Evolutionary conservation across 192 early-diverging fungal genomes (phyloP).

Genomic region (Gigaspora rosea): DNA sequence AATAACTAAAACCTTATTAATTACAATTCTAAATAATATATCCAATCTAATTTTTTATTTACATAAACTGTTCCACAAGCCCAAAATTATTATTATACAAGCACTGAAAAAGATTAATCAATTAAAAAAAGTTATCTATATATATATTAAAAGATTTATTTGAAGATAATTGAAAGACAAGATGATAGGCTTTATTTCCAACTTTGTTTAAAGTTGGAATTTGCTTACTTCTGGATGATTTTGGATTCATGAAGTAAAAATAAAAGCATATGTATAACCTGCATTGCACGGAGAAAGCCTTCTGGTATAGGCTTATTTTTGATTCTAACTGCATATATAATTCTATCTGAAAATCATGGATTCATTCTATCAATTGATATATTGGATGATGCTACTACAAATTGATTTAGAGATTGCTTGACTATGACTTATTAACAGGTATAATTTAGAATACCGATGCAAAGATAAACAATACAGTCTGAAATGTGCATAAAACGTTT

Average conservation of each 20-base stretch:
- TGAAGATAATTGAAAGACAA: conserved; percentile 16
- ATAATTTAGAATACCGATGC: conserved; percentile 27
- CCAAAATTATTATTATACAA: conserved; percentile 22
- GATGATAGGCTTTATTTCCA: conserved; percentile 11
- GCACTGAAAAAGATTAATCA: conserved; percentile 32
- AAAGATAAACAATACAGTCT: background rate
- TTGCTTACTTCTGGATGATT: no score
- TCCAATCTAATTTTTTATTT: no score
- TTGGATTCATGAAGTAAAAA: background rate
- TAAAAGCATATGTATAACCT: conserved; percentile 22
- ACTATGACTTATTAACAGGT: conserved; percentile 31
- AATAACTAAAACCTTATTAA: no score
- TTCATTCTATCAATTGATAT: conserved; percentile 40
- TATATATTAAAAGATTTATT: conserved; percentile 4
- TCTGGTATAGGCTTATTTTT: conserved; percentile 35
- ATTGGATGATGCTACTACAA: conserved; percentile 29
- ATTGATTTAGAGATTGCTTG: conserved; percentile 1
- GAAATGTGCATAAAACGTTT: conserved; percentile 35
- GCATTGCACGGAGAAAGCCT: conserved; percentile 35
- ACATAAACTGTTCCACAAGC: no score
- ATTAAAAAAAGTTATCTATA: conserved; percentile 41
- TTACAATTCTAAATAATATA: no score
- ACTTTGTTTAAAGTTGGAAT: conserved; percentile 10
- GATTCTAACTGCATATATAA: conserved; percentile 30
- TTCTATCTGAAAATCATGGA: conserved; percentile 32